Base-by-base conservation (phyloP, 495 filamentous ascomycete species). In the Penicillium nucicola region DNA sequence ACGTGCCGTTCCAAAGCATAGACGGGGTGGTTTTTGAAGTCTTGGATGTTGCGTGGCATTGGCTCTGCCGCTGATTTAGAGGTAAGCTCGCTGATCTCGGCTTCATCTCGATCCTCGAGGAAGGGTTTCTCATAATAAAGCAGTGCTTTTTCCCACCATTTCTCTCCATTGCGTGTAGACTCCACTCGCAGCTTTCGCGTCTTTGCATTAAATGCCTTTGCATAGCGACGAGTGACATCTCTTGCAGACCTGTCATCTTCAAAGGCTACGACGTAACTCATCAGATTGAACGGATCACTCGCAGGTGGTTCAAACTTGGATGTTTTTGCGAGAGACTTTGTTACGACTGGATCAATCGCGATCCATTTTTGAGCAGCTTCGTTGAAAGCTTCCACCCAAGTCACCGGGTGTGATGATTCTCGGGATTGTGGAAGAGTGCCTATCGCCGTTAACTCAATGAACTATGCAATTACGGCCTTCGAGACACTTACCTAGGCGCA, bases 341-440 rank as follows among this genome's bases (percentile, higher is more conserved):
- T 96, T 25, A 91, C 88, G 3, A 97, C 61, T 0, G 92, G 87
- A 60, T 98, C 95, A 19, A 93, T 79, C 1, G 90, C 79, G 42
- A 95, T 78, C 92, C 92, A 97, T 76, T 90, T 95, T 62, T 96
- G 87, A 25, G 86, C 75, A 12, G 84, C 87, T 48, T 82, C 73
- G 58, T 96, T 88, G 58, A 95, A 89, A 2, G 88, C 85, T 68
- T 98, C 93, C 2, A 96, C 84, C 93, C 93, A 98, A 63, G 88
- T 97, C 5, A 97, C 71, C 0, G 93, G 95, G 53, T 83, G 88
- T 2, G 78, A 64, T 3, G 89, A 92, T 6, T 72, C 64, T 17
- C 63, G 60, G 5, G 53, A 48, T 4, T 37, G 31, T 15, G 62
- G 53, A 4, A 20, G 56, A 17, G 70, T 56, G 23, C 39, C 62